phyloP scores from a whole-genome alignment of 768 basidiomycete genomes.

The Russula brevipes region DNA sequence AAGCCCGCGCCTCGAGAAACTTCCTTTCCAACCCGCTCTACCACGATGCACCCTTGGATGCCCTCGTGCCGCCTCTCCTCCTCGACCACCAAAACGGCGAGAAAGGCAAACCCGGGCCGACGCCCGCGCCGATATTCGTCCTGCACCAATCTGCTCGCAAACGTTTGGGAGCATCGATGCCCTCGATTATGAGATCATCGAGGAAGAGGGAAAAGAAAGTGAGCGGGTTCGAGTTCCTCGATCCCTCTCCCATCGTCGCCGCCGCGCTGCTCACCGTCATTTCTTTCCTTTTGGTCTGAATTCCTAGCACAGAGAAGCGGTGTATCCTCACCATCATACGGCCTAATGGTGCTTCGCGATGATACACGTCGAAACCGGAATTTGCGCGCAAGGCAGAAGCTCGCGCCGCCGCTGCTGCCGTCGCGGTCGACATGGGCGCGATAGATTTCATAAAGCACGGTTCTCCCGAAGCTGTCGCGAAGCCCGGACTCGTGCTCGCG shows the following conservation, averaged over 20 bases:
- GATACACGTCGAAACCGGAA: slow-evolving; percentile 47
- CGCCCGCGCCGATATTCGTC: slow-evolving; percentile 17
- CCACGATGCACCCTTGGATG: slow-evolving; percentile 7
- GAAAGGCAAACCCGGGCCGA: background rate
- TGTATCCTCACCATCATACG: slow-evolving; percentile 59
- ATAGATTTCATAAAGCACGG: slow-evolving; percentile 52
- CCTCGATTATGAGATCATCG: slow-evolving; percentile 26
- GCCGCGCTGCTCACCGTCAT: background rate
- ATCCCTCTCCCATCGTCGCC: background rate
- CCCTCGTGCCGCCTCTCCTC: background rate
- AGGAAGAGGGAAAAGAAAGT: slow-evolving; percentile 23
- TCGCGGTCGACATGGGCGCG: slow-evolving; percentile 57
- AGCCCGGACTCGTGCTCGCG: slow-evolving; percentile 33
- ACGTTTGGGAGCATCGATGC: slow-evolving; percentile 27
- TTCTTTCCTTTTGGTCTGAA: background rate
- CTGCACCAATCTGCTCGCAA: slow-evolving; percentile 29
- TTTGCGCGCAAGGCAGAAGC: slow-evolving; percentile 50
- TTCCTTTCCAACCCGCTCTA: slow-evolving; percentile 18
- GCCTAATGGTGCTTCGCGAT: slow-evolving; percentile 46
- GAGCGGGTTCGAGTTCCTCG: background rate
- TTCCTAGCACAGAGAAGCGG: slow-evolving; percentile 42
- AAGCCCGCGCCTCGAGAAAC: slow-evolving; percentile 9
- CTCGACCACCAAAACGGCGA: background rate
- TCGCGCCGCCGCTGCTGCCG: slow-evolving; percentile 44
- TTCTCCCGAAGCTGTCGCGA: slow-evolving; percentile 36